Conservation (phyloP, 2,329 filamentous ascomycete genomes). For the Penicillium sp. region DNA sequence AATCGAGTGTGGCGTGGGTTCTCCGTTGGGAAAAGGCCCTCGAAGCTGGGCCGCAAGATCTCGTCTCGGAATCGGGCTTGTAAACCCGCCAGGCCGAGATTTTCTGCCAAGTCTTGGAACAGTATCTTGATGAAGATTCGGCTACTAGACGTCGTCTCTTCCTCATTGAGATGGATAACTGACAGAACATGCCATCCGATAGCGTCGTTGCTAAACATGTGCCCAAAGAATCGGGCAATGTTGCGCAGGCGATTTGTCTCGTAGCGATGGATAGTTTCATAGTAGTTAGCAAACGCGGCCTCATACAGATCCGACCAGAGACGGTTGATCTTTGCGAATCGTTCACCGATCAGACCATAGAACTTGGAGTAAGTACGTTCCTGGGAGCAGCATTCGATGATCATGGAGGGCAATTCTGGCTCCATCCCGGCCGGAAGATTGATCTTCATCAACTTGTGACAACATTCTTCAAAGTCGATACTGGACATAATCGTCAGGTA, state of each 20-base stretch:
- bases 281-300: constrained; percentile 83
- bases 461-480: constrained; percentile 91
- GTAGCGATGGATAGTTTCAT: constrained; percentile 94
- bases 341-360: constrained; percentile 87
- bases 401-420: constrained; percentile 87
- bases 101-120: constrained; percentile 85
- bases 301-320: constrained; percentile 93
- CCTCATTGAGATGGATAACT: constrained; percentile 83
- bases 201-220: constrained; percentile 79
- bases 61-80: constrained; percentile 72
- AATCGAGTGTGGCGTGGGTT: constrained; percentile 87
- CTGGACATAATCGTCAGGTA: constrained; percentile 98
- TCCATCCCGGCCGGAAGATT: constrained; percentile 82
- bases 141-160: constrained; percentile 91
- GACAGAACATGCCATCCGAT: constrained; percentile 89
- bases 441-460: constrained; percentile 94
- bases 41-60: constrained; percentile 67
- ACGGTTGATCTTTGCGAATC: constrained; percentile 92
- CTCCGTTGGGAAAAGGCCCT: constrained; percentile 84
- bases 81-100: constrained; percentile 75
- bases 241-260: constrained; percentile 94
- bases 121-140: constrained; percentile 98
- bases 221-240: constrained; percentile 89
- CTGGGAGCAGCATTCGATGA: constrained; percentile 93
- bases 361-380: constrained; percentile 98